Conservation (phyloP, 108 stramenopile species). For the Cyclostephanos tholiformis region DNA sequence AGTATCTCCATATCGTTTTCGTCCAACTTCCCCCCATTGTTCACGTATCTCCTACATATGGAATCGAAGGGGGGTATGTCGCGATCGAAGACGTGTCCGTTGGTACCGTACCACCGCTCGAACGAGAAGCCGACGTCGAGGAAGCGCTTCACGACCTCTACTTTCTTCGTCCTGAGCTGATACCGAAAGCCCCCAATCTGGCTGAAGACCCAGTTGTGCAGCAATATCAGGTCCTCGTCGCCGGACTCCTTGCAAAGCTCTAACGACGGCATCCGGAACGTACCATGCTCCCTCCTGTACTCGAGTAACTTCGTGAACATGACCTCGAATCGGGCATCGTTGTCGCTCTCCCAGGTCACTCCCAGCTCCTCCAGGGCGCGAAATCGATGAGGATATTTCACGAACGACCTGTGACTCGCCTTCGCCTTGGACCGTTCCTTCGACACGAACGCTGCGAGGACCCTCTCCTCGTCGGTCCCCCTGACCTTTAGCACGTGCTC, state of each 20-base stretch:
- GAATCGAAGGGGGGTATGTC: conserved; percentile 39
- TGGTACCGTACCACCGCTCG: conserved; percentile 44
- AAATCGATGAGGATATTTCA: conserved; percentile 34
- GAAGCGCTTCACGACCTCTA: conserved; percentile 29
- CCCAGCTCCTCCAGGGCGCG: conserved; percentile 26
- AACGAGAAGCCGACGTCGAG: conserved; percentile 49
- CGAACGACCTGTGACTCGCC: conserved; percentile 15
- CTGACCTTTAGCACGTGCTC: conserved; percentile 13
- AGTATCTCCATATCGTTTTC: conserved; percentile 30
- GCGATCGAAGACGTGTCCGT: conserved; percentile 42
- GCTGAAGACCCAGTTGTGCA: conserved; percentile 50
- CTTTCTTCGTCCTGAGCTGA: conserved; percentile 39
- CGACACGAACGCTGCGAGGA: conserved; percentile 30
- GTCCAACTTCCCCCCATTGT: conserved; percentile 30
- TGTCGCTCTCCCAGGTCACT: conserved; percentile 31
- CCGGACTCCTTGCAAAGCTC: conserved; percentile 42
- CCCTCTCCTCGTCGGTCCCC: conserved; percentile 13
- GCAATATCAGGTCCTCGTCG: conserved; percentile 31
- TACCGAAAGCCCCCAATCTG: conserved; percentile 38
- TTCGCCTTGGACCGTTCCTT: conserved; percentile 29
- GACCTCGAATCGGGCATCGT: conserved; percentile 38
- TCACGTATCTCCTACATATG: conserved; percentile 37
- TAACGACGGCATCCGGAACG: conserved; percentile 34
- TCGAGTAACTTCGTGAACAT: conserved; percentile 47
- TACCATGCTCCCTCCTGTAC: conserved; percentile 43